A percentile compares a stretch with the other conserved stretches of the same genome.
Evolutionary conservation across 345 rosid species (phyloP).

Genomic region (Eucalyptus fibrosa): DNA sequence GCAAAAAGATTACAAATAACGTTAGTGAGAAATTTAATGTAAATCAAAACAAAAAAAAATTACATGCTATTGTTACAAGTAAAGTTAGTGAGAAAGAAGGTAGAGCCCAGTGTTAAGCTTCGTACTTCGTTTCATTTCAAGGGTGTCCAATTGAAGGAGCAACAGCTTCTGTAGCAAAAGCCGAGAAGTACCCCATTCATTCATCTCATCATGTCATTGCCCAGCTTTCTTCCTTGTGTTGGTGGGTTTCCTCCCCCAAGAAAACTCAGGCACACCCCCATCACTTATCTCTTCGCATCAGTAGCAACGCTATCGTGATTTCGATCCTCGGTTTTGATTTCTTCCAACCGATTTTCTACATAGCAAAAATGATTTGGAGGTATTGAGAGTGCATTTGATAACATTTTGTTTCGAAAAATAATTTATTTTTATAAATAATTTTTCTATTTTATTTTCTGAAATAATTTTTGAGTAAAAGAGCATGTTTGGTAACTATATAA

Average conservation of each 20-base stretch:
- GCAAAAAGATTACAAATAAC: background rate
- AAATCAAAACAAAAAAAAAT: background rate
- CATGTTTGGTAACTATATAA: no score
- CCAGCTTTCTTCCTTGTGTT: no score
- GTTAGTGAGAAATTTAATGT: background rate
- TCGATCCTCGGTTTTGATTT: background rate
- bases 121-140: background rate
- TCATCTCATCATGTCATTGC: background rate
- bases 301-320: background rate
- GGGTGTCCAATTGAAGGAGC: background rate
- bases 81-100: background rate
- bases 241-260: no score
- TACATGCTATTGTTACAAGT: background rate
- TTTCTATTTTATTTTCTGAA: no score
- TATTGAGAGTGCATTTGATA: no score
- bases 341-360: background rate
- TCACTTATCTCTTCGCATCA: background rate
- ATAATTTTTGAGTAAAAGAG: no score
- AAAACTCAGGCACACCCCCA: no score
- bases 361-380: no score
- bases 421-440: no score
- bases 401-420: no score
- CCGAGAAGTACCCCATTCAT: background rate
- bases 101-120: background rate
- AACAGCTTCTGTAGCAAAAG: background rate